A percentile compares a stretch with the other conserved stretches of the same genome.
phyloP scores from a whole-genome alignment of 1,284 basidiomycete species.

The Puccinia brachypodii region DNA sequence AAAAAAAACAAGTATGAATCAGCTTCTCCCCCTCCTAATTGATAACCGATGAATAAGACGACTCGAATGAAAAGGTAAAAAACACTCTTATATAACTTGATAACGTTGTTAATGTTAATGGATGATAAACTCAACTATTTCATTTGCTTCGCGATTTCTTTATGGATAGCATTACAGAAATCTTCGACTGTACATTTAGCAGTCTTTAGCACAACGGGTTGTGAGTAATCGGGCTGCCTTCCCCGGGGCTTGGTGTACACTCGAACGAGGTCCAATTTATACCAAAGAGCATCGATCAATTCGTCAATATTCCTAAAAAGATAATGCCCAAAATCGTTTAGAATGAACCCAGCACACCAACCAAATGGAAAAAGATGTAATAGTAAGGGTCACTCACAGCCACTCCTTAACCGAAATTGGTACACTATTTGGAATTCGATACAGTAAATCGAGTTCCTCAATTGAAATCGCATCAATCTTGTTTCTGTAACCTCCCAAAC shows the following conservation, averaged over 20 bases:
- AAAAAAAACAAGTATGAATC: constrained; percentile 2
- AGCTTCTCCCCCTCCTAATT: neutral
- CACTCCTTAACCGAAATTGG: constrained; percentile 90
- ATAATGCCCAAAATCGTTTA: neutral
- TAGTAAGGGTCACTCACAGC: constrained; percentile 61
- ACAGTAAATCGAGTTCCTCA: constrained; percentile 94
- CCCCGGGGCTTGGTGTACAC: constrained; percentile 90
- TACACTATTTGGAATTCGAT: constrained; percentile 85
- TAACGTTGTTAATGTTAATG: constrained; percentile 56
- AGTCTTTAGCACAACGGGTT: constrained; percentile 67
- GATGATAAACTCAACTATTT: constrained; percentile 62
- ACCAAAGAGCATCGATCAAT: constrained; percentile 67
- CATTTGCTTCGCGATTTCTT: constrained; percentile 88
- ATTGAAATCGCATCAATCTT: constrained; percentile 98
- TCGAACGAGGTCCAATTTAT: constrained; percentile 77
- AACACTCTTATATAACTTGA: neutral
- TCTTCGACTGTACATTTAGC: constrained; percentile 72
- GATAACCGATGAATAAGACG: neutral
- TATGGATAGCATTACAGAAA: constrained; percentile 77
- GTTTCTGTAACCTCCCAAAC: constrained; percentile 53
- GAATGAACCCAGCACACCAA: neutral
- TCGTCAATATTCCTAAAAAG: constrained; percentile 77
- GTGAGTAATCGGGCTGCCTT: constrained; percentile 78
- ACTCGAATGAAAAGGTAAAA: neutral
- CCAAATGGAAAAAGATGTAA: no score